phyloP scores from a whole-genome alignment of 2,329 filamentous ascomycete species.

The Aureobasidium sp. region DNA sequence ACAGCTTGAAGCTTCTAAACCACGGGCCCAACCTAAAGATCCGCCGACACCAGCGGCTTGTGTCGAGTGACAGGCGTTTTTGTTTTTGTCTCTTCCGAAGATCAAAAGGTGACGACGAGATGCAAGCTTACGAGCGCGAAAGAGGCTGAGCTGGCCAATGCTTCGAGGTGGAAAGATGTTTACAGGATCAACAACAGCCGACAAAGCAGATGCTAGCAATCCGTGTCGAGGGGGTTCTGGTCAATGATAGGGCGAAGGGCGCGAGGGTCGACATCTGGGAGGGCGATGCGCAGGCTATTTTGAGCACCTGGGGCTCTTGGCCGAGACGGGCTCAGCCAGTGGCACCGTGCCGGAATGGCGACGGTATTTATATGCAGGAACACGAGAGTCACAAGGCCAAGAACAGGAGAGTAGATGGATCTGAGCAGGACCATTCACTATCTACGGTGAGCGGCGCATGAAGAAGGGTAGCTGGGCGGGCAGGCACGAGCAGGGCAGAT shows the following conservation, averaged over 20 bases:
- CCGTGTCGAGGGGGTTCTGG: not conserved
- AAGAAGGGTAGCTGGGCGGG: not conserved
- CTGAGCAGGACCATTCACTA: not conserved
- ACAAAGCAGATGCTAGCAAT: not conserved
- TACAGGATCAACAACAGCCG: not conserved
- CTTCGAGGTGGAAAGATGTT: not conserved
- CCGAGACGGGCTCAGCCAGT: not conserved
- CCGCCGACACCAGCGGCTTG: not conserved
- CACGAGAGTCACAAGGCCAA: conserved; percentile 3
- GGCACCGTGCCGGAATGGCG: not conserved
- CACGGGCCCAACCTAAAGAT: conserved; percentile 6
- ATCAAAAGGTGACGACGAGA: not conserved
- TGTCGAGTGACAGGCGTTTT: not conserved
- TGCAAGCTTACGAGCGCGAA: not conserved
- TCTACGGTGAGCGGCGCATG: not conserved
- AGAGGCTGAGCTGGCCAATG: conserved; percentile 5
- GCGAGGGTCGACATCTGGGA: not conserved
- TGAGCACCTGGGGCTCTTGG: not conserved
- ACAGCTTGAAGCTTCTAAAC: not conserved
- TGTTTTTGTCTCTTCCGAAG: not conserved
- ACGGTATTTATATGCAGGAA: conserved; percentile 9
- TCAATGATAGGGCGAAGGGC: not conserved
- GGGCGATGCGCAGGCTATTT: not conserved
- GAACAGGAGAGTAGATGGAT: not conserved
- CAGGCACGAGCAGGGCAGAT: not conserved